Evolutionary conservation across 2,329 filamentous ascomycete genomes (phyloP).

Genomic region (Aspergillus luchuensis): DNA sequence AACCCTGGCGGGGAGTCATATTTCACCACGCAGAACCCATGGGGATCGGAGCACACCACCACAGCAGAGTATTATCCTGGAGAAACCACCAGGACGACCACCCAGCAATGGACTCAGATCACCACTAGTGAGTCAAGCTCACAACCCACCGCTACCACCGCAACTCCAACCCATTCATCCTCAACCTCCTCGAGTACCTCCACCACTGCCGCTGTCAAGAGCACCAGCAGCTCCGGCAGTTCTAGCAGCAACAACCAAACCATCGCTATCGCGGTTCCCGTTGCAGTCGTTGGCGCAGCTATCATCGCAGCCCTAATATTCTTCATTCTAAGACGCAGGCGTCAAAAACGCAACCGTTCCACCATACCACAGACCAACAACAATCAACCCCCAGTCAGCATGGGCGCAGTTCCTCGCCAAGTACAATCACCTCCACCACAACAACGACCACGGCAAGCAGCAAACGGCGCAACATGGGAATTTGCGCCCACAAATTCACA

Average conservation of each 20-base stretch:
- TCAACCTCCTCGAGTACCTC: neutral
- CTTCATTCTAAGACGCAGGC: slow-evolving; percentile 28
- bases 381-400: slow-evolving; percentile 8
- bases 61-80: neutral
- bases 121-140: neutral
- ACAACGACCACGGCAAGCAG: no score
- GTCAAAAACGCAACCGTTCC: slow-evolving; percentile 19
- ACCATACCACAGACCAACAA: neutral
- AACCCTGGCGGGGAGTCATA: neutral
- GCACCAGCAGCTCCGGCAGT: neutral
- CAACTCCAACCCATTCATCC: neutral
- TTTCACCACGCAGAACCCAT: neutral
- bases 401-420: slow-evolving; percentile 7
- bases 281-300: slow-evolving; percentile 31
- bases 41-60: neutral
- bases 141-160: neutral
- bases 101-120: neutral
- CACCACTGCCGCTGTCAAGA: neutral
- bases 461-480: neutral
- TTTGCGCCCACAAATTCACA: neutral
- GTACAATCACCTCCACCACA: slow-evolving; percentile 11
- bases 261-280: slow-evolving; percentile 38
- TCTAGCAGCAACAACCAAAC: neutral
- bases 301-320: slow-evolving; percentile 28
- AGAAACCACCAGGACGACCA: neutral